Evolutionary conservation across 352 stramenopile genomes (phyloP), one percentile per base, ranked within the genome.

Genomic region (Phytophthora hibernalis): DNA sequence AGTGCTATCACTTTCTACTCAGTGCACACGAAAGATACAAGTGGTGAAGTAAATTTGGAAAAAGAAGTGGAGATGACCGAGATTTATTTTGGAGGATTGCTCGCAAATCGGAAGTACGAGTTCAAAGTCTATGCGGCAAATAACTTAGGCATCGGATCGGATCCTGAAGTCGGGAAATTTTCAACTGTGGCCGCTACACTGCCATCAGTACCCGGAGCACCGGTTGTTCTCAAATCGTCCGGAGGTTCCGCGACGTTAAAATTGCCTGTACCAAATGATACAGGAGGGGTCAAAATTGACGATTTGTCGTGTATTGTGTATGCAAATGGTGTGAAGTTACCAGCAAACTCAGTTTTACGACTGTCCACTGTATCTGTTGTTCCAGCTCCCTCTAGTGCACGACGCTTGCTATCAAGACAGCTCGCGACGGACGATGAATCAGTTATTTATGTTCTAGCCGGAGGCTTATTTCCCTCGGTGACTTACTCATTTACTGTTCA

Each of bases 121-220:
- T 85, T 91, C 49, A 76, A 69, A 24, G 83, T 90, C 0, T 90
- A 69, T 30, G 79, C 79, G 2, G 61, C 24, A 4, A 91, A 91
- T 52, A 63, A 48, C 20, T 47, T 89, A 0, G 83, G 83, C 9
- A 54, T 50, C 8, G 75, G 72, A 20, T 79, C 70, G 2, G 70
- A 87, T 45, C 64, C 79, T 16, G 43, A 48, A 5, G 54, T 59
- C 0, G 58, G 50, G 3, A 64, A 21, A 0, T 76, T 87, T 44
- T 50, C 28, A 44, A 91, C 83, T 1, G 62, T 44, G 16, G 5
- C 10, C 11, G 20, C 71, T 0, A 73, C 83, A 0, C 13, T 68
- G 1, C 80, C 83, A 10, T 77, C 75, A 0, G 16, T 53, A 40
- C 76, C 78, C 6, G 49, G 65, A 3, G 49, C 50, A n/a, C 54